Evolutionary conservation across 345 rosid species (phyloP).

Genomic region (Firmiana major): DNA sequence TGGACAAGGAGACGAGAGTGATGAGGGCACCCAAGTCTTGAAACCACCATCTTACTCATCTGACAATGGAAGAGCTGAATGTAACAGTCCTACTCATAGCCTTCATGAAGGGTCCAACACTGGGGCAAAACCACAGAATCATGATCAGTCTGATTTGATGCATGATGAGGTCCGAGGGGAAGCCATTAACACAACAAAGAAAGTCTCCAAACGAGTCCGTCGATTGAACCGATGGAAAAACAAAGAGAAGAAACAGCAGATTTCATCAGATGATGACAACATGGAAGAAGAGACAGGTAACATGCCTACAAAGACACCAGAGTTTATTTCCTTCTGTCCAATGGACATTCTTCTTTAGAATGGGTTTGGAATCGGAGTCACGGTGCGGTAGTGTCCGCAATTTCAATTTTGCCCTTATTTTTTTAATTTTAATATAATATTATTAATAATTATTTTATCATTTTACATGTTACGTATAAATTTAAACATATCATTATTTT

Average conservation of each 20-base stretch:
- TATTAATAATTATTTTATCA: too few relatives aligned
- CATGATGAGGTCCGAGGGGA: constrained; percentile 18
- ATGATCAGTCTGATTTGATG: constrained; percentile 7
- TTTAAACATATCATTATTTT: too few relatives aligned
- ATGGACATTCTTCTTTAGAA: background rate
- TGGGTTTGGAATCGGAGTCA: too few relatives aligned
- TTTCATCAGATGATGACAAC: constrained; percentile 10
- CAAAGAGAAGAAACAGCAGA: constrained; percentile 24
- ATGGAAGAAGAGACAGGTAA: constrained; percentile 37
- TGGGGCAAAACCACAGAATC: constrained; percentile 14
- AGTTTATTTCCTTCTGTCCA: background rate
- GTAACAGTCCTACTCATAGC: constrained; percentile 14
- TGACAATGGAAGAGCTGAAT: constrained; percentile 21
- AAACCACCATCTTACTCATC: constrained; percentile 19
- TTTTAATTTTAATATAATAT: too few relatives aligned
- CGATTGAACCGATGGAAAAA: constrained; percentile 19
- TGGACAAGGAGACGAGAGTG: background rate
- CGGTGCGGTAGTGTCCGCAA: too few relatives aligned
- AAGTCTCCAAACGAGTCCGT: background rate
- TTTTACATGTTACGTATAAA: too few relatives aligned
- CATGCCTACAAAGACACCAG: background rate
- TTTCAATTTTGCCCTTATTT: too few relatives aligned
- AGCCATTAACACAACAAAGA: constrained; percentile 2
- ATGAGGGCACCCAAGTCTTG: constrained; percentile 24
- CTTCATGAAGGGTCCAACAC: constrained; percentile 16